Evolutionary conservation across 352 stramenopile genomes (phyloP).

Genomic region (Pythium monospermum): DNA sequence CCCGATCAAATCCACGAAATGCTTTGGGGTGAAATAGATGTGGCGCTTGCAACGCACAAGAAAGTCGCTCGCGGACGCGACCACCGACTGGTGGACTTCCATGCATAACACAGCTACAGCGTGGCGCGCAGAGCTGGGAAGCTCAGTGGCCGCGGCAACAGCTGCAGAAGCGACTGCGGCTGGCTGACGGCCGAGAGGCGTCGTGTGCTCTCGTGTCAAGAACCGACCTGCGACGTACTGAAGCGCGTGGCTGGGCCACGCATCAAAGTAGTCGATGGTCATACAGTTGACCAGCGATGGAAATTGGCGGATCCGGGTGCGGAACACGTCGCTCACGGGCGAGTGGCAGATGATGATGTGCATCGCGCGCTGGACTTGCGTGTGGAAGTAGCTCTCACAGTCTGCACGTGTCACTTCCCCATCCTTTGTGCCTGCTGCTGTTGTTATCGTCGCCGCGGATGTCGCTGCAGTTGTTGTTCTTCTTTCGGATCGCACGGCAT

Average conservation of each 20-base stretch:
- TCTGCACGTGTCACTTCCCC: conserved; percentile 52
- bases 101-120: conserved; percentile 43
- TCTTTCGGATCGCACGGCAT: conserved; percentile 2
- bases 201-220: conserved; percentile 3
- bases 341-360: conserved; percentile 92
- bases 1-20: conserved; percentile 89
- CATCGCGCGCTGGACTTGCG: conserved; percentile 72
- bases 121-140: conserved; percentile 18
- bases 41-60: conserved; percentile 28
- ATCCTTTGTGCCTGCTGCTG: too few species aligned
- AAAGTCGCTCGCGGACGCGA: conserved; percentile 25
- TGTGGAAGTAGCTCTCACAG: conserved; percentile 81
- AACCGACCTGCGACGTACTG: conserved; percentile 76
- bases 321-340: conserved; percentile 77
- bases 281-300: conserved; percentile 92
- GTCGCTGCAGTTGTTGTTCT: too few species aligned
- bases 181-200: too few species aligned
- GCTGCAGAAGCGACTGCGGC: too few species aligned
- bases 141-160: neutral
- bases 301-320: conserved; percentile 85
- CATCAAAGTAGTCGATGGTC: conserved; percentile 92
- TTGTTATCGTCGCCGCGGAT: too few species aligned
- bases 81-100: conserved; percentile 43
- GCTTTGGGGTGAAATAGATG: conserved; percentile 72
- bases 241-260: conserved; percentile 86